Percentiles rank a stretch among this genome's conserved stretches.
Conservation (phyloP, 352 stramenopile species). For the Phytophthora pini region DNA sequence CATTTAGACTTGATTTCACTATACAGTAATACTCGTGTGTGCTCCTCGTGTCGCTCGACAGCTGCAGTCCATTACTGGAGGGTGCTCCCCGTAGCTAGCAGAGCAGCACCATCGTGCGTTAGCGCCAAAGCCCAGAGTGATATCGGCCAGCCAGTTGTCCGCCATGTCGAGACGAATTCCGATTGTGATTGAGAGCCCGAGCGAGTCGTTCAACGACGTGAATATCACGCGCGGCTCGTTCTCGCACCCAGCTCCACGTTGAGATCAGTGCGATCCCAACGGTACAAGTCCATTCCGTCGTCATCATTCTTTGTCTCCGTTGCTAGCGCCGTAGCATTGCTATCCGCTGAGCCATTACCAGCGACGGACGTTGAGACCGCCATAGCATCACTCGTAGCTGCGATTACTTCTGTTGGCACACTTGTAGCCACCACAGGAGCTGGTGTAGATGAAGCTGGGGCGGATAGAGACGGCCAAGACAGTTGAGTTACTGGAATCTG, state of each 20-base stretch:
- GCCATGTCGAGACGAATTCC: slow-evolving; percentile 23
- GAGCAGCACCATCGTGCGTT: slow-evolving; percentile 24
- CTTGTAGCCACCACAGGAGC: slow-evolving; percentile 16
- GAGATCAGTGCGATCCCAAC: slow-evolving; percentile 83
- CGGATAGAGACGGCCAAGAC: slow-evolving; percentile 27
- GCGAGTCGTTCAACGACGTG: background rate
- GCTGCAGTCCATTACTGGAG: slow-evolving; percentile 19
- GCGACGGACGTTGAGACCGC: slow-evolving; percentile 10
- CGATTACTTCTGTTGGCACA: slow-evolving; percentile 10
- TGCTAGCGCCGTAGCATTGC: slow-evolving; percentile 10
- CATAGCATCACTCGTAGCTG: slow-evolving; percentile 12
- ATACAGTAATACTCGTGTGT: slow-evolving; percentile 14
- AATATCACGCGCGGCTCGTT: slow-evolving; percentile 15
- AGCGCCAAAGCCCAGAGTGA: slow-evolving; percentile 13
- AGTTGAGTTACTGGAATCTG: slow-evolving; percentile 19
- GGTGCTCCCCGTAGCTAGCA: slow-evolving; percentile 25
- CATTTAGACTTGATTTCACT: slow-evolving; percentile 24
- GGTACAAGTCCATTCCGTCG: slow-evolving; percentile 75
- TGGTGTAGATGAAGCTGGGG: slow-evolving; percentile 23
- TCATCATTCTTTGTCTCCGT: slow-evolving; percentile 45
- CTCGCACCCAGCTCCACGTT: slow-evolving; percentile 76
- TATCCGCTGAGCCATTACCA: slow-evolving; percentile 18
- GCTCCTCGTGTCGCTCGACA: slow-evolving; percentile 25
- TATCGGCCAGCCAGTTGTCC: slow-evolving; percentile 21
- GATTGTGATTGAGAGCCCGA: slow-evolving; percentile 13